A percentile compares a stretch with the other conserved stretches of the same genome.
These are phyloP conservation scores for Fistulina hepatica DNA, from an alignment of 1,284 basidiomycete genomes.

Conservation along the genomic window DNA sequence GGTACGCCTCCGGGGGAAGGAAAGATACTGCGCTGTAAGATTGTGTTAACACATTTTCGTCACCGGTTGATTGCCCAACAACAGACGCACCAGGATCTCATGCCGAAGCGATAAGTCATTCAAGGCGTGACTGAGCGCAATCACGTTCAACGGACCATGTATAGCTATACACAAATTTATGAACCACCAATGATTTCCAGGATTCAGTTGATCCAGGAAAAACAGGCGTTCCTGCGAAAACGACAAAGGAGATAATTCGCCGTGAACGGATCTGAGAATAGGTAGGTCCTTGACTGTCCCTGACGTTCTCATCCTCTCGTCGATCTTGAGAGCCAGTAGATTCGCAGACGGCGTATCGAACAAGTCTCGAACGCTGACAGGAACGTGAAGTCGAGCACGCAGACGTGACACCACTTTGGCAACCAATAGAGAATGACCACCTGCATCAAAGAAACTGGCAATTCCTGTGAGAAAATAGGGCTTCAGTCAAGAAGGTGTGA, in stretches of 20 bases:
- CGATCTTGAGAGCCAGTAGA: not conserved
- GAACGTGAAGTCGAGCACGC: not conserved
- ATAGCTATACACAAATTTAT: not conserved
- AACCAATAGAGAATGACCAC: not conserved
- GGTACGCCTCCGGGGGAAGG: not conserved
- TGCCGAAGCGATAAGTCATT: not conserved
- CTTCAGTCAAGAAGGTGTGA: not conserved
- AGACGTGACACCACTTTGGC: constrained; percentile 1
- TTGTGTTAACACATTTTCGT: too few relatives aligned
- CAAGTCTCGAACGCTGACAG: not conserved
- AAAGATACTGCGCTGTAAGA: constrained; percentile 1
- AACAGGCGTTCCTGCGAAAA: not conserved
- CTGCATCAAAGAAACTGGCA: constrained; percentile 1
- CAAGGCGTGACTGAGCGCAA: not conserved
- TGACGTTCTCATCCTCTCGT: not conserved
- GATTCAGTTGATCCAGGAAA: constrained; percentile 1
- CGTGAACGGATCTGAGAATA: not conserved
- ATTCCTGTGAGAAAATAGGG: not conserved
- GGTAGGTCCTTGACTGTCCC: not conserved
- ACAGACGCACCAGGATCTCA: not conserved
- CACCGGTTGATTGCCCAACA: too few relatives aligned
- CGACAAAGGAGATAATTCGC: not conserved
- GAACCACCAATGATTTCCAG: constrained; percentile 1
- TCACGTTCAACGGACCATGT: not conserved
- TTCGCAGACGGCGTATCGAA: not conserved